These are phyloP conservation scores for Entophlyctis luteolus DNA, from an alignment of 192 early-diverging fungal genomes.

Conservation along the genomic window DNA sequence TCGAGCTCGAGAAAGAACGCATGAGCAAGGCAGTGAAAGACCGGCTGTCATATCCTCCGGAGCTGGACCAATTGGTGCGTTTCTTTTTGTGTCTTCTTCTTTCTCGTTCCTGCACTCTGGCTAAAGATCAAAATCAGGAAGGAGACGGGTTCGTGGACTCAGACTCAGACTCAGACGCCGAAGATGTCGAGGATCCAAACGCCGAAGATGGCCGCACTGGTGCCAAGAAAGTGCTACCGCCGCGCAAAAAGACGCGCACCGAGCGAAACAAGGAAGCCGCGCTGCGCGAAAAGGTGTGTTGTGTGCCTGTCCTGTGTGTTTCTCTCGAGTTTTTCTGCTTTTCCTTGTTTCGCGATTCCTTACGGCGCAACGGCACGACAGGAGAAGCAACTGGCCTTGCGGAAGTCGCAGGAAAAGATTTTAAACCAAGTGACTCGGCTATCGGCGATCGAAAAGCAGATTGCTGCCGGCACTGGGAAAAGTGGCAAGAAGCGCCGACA, in stretches of 20 bases:
- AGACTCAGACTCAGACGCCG: conserved; percentile 31
- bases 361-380: no score
- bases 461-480: no score
- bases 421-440: conserved; percentile 29
- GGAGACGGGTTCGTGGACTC: conserved; percentile 43
- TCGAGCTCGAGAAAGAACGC: conserved; percentile 39
- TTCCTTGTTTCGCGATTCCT: not conserved
- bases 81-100: not conserved
- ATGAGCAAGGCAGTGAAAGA: conserved; percentile 23
- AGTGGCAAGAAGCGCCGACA: no score
- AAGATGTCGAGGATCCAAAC: conserved; percentile 18
- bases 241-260: conserved; percentile 15
- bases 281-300: conserved; percentile 24
- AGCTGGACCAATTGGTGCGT: conserved; percentile 33
- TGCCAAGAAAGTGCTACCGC: conserved; percentile 20
- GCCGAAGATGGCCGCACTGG: no score
- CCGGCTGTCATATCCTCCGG: conserved; percentile 46
- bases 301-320: not conserved
- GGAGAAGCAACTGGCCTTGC: conserved; percentile 13
- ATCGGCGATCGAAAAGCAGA: not conserved
- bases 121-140: conserved; percentile 26
- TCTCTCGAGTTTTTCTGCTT: not conserved
- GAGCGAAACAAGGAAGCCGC: conserved; percentile 29
- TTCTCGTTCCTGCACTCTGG: not conserved
- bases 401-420: conserved; percentile 9